Base-by-base conservation (phyloP, 208 protist genomes). In the Leishmania lainsoni region DNA sequence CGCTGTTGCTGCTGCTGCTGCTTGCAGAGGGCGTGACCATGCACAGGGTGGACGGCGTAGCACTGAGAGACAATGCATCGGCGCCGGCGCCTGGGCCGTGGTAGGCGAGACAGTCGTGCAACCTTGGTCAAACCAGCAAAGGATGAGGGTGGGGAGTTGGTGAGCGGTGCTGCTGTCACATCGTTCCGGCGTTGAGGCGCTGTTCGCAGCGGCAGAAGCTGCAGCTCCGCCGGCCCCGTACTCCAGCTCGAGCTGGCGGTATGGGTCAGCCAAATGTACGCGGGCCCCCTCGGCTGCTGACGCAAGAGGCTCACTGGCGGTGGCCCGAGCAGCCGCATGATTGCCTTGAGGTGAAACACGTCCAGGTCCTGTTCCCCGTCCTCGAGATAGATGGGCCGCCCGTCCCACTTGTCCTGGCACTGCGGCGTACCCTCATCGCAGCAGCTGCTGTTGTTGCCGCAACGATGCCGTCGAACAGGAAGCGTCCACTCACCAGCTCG, bases 401-500 rank as follows among this genome's bases (percentile, higher is more conserved):
- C 77, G 16, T 85, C 74, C 77, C 74, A 75, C 63, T 81, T 78
- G 52, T 84, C 78, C 2, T 83, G 75, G 26, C 45, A 26, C 58
- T 76, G 65, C 12, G 35, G n/a, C 6, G 73, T 48, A 49, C 51
- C 72, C 9, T 70, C 66, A 35, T 81, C 74, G 32, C 63, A 2
- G 35, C 35, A 2, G 56, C 56, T 61, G 56, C 56, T 45, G 72
- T 42, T 73, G 69, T 8, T 73, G 48, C 39, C 6, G 75, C 20
- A 45, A 16, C 32, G 9, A 48, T 5, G 61, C 63, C 29, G 63
- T 59, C 92, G 49, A 97, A 89, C 63, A 96, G 79, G 74, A 92
- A 91, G 68, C 77, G 82, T 2, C 91, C 94, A 29, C 85, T 89
- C 66, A 97, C 78, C 72, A 97, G 87, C 71, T 97, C 94, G 86